Evolutionary conservation across 2,329 filamentous ascomycete genomes (phyloP).

Genomic region (Curvularia hawaiiensis): DNA sequence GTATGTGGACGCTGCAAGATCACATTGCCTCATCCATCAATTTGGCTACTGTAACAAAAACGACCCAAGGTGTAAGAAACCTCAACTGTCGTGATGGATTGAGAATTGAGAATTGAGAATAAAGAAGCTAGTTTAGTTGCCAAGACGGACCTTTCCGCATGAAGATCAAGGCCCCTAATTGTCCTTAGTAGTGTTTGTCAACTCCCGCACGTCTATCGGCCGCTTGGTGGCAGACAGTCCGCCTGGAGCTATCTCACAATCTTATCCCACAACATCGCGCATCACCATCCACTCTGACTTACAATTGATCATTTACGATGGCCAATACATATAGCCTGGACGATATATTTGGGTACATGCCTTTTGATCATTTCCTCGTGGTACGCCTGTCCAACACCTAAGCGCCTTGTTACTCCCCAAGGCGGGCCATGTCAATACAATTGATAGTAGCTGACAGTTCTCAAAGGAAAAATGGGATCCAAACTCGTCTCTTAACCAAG

Average conservation of each 20-base stretch:
- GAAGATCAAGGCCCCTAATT: too few species aligned
- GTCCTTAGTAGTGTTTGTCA: not conserved
- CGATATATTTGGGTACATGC: conserved; percentile 2
- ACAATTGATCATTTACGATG: not conserved
- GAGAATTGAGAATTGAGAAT: too few species aligned
- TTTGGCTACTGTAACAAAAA: too few species aligned
- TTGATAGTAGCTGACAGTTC: not conserved
- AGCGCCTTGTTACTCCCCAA: not conserved
- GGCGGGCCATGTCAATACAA: not conserved
- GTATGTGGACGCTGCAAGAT: too few species aligned
- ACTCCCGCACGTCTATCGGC: not conserved
- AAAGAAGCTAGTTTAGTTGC: too few species aligned
- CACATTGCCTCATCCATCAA: too few species aligned
- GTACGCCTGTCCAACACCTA: not conserved
- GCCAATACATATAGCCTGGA: not conserved
- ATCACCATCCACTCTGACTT: not conserved
- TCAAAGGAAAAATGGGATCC: conserved; percentile 6
- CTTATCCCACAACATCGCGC: not conserved
- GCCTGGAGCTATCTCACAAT: not conserved
- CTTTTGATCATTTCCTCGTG: conserved; percentile 3
- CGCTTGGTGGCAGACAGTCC: not conserved
- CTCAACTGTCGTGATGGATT: too few species aligned
- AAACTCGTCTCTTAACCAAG: conserved; percentile 1
- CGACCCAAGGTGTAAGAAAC: too few species aligned
- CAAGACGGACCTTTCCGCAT: too few species aligned